These are phyloP conservation scores for Wickerhamomyces canadensis DNA, from an alignment of 805 yeast species.

Conservation along the genomic window DNA sequence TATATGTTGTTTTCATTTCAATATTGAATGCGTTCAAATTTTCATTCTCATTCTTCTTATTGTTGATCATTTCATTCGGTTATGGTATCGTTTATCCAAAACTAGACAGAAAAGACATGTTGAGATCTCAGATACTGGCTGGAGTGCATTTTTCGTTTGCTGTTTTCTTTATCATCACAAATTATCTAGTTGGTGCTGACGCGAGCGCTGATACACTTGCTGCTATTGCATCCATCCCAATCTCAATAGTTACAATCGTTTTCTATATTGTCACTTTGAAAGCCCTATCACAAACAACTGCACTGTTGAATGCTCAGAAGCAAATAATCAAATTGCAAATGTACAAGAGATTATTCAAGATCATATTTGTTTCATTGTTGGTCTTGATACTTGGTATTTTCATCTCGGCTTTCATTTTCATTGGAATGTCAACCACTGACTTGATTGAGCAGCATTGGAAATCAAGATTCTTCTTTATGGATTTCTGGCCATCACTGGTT, in stretches of 20 bases:
- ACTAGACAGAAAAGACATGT: conserved; percentile 69
- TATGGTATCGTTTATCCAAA: conserved; percentile 92
- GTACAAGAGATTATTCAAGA: conserved; percentile 73
- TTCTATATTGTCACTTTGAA: conserved; percentile 74
- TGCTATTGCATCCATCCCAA: conserved; percentile 63
- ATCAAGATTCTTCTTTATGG: conserved; percentile 77
- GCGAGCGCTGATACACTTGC: conserved; percentile 40
- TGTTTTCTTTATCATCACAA: conserved; percentile 47
- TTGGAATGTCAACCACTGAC: conserved; percentile 70
- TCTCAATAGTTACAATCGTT: conserved; percentile 58
- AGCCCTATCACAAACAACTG: conserved; percentile 70
- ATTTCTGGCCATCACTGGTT: conserved; percentile 92
- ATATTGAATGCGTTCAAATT: conserved; percentile 74
- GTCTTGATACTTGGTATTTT: conserved; percentile 67
- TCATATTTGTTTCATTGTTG: conserved; percentile 68
- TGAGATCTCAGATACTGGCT: conserved; percentile 58
- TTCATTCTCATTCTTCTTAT: conserved; percentile 81
- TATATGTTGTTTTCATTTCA: conserved; percentile 74
- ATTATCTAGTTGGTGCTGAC: conserved; percentile 46
- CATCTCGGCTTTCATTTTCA: conserved; percentile 60
- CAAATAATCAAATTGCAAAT: conserved; percentile 87
- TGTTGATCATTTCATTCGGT: conserved; percentile 83
- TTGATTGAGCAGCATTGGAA: conserved; percentile 89
- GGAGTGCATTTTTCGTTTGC: conserved; percentile 51
- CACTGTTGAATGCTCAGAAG: conserved; percentile 71